Conservation (phyloP, 768 basidiomycete species). For the Myochromella boudieri region DNA sequence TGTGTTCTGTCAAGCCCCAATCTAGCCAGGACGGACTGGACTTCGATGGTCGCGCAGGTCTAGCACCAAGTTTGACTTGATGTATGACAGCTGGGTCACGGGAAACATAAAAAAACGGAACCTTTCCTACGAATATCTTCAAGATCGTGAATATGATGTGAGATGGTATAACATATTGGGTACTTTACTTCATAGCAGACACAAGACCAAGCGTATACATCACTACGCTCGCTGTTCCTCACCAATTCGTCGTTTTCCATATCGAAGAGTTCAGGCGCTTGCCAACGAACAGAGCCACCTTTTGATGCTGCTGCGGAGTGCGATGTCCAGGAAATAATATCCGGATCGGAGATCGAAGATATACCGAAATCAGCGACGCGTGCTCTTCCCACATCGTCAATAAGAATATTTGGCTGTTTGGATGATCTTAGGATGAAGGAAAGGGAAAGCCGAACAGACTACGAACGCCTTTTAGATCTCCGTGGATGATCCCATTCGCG, state of each 20-base stretch:
- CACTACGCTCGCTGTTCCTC: background rate
- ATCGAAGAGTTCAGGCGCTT: background rate
- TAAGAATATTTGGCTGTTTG: background rate
- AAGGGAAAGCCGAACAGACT: background rate
- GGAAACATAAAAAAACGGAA: background rate
- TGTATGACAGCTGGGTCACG: background rate
- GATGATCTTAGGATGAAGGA: background rate
- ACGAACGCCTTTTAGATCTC: slow-evolving; percentile 1
- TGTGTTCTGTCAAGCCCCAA: background rate
- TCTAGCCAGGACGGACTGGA: background rate
- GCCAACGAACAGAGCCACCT: slow-evolving; percentile 1
- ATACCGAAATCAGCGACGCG: background rate
- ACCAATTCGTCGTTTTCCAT: background rate
- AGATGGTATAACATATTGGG: background rate
- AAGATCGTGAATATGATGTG: background rate
- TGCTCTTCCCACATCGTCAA: background rate
- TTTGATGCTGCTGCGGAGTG: background rate
- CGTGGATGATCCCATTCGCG: background rate
- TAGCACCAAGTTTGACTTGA: background rate
- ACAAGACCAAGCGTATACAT: background rate
- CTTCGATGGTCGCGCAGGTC: background rate
- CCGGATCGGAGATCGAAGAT: background rate
- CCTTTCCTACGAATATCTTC: slow-evolving; percentile 1
- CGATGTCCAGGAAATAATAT: background rate
- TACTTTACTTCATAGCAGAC: background rate